Base-by-base conservation (phyloP, 2,329 filamentous ascomycete genomes). In the Pseudophaeomoniella oleicola region DNA sequence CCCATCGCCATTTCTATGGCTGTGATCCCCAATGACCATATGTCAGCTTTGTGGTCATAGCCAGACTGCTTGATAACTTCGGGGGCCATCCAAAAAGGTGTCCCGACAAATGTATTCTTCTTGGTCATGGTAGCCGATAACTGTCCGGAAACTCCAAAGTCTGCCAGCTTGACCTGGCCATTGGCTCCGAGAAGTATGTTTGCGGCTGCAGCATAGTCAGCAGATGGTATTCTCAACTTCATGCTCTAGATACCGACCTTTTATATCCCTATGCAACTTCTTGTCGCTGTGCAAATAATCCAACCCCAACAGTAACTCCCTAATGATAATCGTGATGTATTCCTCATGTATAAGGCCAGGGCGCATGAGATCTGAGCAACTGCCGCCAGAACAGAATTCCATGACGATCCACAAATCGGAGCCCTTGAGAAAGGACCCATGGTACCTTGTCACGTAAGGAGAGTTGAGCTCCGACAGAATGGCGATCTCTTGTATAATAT, bases 351-450 rank as follows among this genome's bases (percentile, higher is more conserved):
- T 88, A 30, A 79, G 63, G 16, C 90, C 90, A 0, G 90, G 86
- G 63, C 93, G 93, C 79, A 98, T 82, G 42, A 98, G 65, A 55
- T 96, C 90, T 34, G 84, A 86, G 54, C 90, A 96, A 60, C 88
- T 96, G 3, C 90, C 90, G 15, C 90, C 90, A 1, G 88, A 87
- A 60, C 90, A 98, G 53, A 90, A 98, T 59, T 98, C 90, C 90
- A 98, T 98, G 57, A 96, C 86, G 49, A 98, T 98, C 90, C 90
- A 98, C 50, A 98, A 64, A 63, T 96, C 84, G 2, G 87, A 90
- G 16, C 88, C 90, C 53, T 94, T 94, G 48, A 94, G 76, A 54
- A 90, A 96, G 39, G 88, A 94, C 46, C 90, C 90, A 63, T 94
- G 86, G 66, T 98, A 98, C 59, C 92, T 90, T 29, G 90, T 98